These are phyloP conservation scores for Botrytis medusae DNA, from an alignment of 2,329 filamentous ascomycete genomes.

Conservation along the genomic window DNA sequence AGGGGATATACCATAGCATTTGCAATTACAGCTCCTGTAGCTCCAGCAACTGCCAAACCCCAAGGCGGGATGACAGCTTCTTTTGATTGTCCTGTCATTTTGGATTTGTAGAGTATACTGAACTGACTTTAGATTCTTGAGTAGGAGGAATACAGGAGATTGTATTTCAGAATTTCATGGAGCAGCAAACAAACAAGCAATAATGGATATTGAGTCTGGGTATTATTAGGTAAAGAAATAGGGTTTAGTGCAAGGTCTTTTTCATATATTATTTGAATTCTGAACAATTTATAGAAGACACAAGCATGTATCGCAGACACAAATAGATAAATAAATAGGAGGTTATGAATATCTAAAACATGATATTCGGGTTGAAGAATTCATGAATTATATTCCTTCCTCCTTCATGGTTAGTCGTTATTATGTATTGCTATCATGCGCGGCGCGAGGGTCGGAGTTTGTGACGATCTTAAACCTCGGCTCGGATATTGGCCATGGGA, in stretches of 20 bases:
- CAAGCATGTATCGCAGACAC: neutral
- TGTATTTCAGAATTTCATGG: neutral
- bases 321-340: neutral
- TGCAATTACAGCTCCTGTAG: conserved; percentile 87
- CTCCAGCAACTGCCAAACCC: conserved; percentile 89
- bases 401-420: neutral
- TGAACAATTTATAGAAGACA: neutral
- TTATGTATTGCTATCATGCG: conserved; percentile 4
- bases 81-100: conserved; percentile 40
- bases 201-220: neutral
- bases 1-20: conserved; percentile 95
- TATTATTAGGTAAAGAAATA: conserved; percentile 7
- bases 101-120: neutral
- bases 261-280: neutral
- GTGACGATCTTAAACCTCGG: conserved; percentile 18
- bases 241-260: neutral
- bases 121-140: neutral
- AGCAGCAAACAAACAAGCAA: conserved; percentile 13
- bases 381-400: conserved; percentile 10
- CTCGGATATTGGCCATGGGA: conserved; percentile 10
- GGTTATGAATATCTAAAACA: neutral
- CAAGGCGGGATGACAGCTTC: conserved; percentile 69
- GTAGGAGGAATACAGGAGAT: neutral
- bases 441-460: conserved; percentile 6
- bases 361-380: conserved; percentile 3